Evolutionary conservation across 352 stramenopile genomes (phyloP), one percentile per base, ranked within the genome.

Genomic region (Peronosclerospora sorghi): DNA sequence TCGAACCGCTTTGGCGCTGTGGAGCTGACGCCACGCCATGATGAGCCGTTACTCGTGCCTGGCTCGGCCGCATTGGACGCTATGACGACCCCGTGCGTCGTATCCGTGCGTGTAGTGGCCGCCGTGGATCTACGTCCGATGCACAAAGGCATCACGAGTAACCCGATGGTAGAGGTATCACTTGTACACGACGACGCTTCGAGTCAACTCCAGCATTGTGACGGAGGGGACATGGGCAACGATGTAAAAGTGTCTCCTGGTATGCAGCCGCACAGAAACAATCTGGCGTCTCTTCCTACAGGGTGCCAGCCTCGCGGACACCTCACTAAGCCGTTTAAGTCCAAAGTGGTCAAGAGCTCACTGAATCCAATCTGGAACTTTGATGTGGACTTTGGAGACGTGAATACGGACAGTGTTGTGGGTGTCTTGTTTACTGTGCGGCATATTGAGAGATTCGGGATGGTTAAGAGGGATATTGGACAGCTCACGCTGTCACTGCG

Each of bases 361-460:
- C 62, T 87, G 15, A 85, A 87, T 49, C 75, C 75, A 26, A 82
- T 85, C 39, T 87, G 75, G 75, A 82, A 85, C 51, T 73, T 87
- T 34, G 70, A 85, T 46, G 70, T 84, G 32, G 75, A 87, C 53
- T 87, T 87, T 57, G 75, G 75, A 18, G 72, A 85, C 47, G 69
- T 84, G 14, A 72, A 85, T 48, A 71, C 59, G 5, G 70, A 85
- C 21, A 68, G 55, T 30, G 71, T 85, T 35, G 53, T 83, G 32
- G 75, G 75, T 19, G 75, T 87, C 36, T 49, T 77, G 29, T 73
- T 85, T 41, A 71, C 73, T 10, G 73, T 87, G 28, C 63, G 64
- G 14, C 75, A 87, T 49, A 55, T 79, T 8, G 75, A 83, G 52
- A 85, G 74, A 53, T 70, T 87, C 41, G 75, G 75, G 20, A 55